phyloP scores from a whole-genome alignment of 176 grass and related monocot genomes.

The Melocanna baccifera region DNA sequence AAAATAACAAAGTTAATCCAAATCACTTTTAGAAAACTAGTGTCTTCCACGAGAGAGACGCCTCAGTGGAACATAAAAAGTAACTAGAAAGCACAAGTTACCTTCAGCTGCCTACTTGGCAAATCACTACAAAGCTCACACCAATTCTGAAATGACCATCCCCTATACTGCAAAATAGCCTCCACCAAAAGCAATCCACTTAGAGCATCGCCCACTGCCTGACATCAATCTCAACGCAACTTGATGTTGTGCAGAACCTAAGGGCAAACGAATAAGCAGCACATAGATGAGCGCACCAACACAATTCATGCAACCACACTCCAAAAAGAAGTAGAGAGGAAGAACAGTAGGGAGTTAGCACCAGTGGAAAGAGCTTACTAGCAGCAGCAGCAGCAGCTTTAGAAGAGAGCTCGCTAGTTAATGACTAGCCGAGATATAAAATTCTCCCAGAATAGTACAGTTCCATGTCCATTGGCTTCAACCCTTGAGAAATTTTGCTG shows the following conservation, averaged over 20 bases:
- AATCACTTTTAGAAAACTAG: too few species aligned
- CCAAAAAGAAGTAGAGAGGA: not conserved
- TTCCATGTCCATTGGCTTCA: constrained; percentile 90
- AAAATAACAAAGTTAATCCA: too few species aligned
- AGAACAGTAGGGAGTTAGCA: not conserved
- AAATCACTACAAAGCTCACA: constrained; percentile 81
- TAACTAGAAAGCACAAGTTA: too few species aligned
- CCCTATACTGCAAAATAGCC: constrained; percentile 73
- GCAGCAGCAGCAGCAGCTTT: constrained; percentile 29
- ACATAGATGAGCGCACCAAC: not conserved
- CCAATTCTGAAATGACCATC: constrained; percentile 88
- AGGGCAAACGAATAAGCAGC: not conserved
- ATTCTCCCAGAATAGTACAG: constrained; percentile 61
- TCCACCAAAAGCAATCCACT: constrained; percentile 86
- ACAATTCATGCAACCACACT: not conserved
- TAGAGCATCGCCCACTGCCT: constrained; percentile 79
- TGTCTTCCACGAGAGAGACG: too few species aligned
- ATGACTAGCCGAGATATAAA: constrained; percentile 51
- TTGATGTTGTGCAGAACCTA: constrained; percentile 44
- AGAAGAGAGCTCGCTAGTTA: constrained; percentile 37
- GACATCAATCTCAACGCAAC: constrained; percentile 68
- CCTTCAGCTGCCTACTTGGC: constrained; percentile 85
- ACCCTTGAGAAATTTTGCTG: constrained; percentile 57
- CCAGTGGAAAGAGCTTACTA: constrained; percentile 30
- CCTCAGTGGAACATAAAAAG: too few species aligned